Evolutionary conservation across 2,329 filamentous ascomycete genomes (phyloP).

Genomic region (Fusarium sp.): DNA sequence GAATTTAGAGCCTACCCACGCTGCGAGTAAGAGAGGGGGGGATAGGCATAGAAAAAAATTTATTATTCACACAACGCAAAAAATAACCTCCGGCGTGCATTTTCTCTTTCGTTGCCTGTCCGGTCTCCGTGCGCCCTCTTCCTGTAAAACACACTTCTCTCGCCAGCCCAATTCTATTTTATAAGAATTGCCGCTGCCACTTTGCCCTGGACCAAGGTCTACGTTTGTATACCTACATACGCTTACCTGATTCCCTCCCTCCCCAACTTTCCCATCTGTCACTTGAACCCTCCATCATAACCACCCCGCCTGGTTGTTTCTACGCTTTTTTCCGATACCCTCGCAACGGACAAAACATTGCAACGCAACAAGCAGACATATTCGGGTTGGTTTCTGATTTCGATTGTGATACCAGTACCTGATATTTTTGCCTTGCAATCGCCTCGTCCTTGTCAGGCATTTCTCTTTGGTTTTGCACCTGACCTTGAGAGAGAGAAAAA

Average conservation of each 20-base stretch:
- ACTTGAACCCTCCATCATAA: constrained; percentile 19
- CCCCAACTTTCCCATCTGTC: constrained; percentile 14
- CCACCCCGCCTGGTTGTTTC: constrained; percentile 18
- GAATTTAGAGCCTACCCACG: not conserved
- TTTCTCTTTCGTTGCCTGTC: constrained; percentile 40
- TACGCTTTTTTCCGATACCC: constrained; percentile 29
- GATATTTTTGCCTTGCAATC: constrained; percentile 23
- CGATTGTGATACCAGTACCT: constrained; percentile 1
- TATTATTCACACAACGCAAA: constrained; percentile 57
- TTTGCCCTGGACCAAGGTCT: constrained; percentile 22
- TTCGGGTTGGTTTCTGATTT: constrained; percentile 15
- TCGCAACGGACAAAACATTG: constrained; percentile 35
- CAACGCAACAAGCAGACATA: constrained; percentile 24
- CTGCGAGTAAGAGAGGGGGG: constrained; percentile 41
- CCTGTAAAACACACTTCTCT: constrained; percentile 46
- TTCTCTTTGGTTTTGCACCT: constrained; percentile 16
- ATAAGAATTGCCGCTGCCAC: constrained; percentile 45
- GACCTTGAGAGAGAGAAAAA: not conserved
- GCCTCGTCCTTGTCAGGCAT: constrained; percentile 24
- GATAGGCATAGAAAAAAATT: constrained; percentile 54
- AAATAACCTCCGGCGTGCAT: constrained; percentile 51
- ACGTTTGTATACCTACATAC: not conserved
- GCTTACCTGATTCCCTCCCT: constrained; percentile 18
- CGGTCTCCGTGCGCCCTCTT: constrained; percentile 46
- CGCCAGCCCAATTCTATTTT: constrained; percentile 46